A percentile compares a stretch with the other conserved stretches of the same genome.
Conservation (phyloP, 73 alveolate genomes). For the Paraurostyla sp. region DNA sequence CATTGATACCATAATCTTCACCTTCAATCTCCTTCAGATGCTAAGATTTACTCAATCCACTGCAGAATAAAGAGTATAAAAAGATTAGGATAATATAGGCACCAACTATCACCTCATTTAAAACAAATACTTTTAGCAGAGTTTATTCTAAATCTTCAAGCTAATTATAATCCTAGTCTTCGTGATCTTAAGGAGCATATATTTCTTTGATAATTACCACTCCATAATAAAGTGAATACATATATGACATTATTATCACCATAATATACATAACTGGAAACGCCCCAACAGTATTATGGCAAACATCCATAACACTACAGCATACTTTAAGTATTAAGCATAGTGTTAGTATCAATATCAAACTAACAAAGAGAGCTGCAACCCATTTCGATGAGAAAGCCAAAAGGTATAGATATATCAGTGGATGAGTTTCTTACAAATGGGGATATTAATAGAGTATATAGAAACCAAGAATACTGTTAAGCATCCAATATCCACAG, state of each 20-base stretch:
- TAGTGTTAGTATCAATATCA: background rate
- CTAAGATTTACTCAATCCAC: background rate
- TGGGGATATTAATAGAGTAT: background rate
- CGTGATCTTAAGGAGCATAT: background rate
- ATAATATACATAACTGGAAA: background rate
- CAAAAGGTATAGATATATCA: background rate
- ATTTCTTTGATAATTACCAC: background rate
- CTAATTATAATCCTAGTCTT: background rate
- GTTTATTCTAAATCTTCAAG: background rate
- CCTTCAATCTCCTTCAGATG: constrained; percentile 34
- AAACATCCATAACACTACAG: background rate
- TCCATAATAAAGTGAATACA: background rate
- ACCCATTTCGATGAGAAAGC: constrained; percentile 7
- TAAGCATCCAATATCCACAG: background rate
- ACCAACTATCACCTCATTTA: constrained; percentile 16
- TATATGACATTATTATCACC: background rate
- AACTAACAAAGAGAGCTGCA: background rate
- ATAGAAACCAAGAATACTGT: background rate
- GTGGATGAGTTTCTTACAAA: background rate
- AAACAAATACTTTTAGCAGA: background rate
- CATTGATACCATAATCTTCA: constrained; percentile 17
- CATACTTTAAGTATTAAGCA: background rate
- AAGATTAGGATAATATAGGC: background rate
- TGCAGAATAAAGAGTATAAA: background rate
- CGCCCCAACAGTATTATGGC: constrained; percentile 31